Evolutionary conservation across 805 yeast genomes (phyloP).

Genomic region (Candida taoyuanica): DNA sequence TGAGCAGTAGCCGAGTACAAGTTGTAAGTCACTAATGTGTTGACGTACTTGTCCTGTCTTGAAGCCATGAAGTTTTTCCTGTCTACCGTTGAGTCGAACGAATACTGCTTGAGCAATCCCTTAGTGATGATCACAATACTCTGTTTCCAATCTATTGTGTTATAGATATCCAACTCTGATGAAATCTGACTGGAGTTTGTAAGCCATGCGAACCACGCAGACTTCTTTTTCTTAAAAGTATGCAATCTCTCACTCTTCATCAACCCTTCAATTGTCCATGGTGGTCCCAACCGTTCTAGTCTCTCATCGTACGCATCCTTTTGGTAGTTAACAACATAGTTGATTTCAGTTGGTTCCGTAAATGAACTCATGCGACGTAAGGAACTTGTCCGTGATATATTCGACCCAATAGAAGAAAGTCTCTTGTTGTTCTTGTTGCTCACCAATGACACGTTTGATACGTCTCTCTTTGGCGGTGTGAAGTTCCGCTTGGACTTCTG

Average conservation of each 20-base stretch:
- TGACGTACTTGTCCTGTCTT: slow-evolving; percentile 18
- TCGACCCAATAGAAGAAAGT: slow-evolving; percentile 25
- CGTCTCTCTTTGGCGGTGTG: slow-evolving; percentile 10
- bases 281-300: slow-evolving; percentile 66
- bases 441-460: slow-evolving; percentile 20
- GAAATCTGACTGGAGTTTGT: slow-evolving; percentile 13
- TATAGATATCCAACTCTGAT: slow-evolving; percentile 30
- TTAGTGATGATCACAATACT: slow-evolving; percentile 46
- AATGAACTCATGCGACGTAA: slow-evolving; percentile 10
- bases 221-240: slow-evolving; percentile 6
- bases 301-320: slow-evolving; percentile 52
- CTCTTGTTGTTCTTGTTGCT: slow-evolving; percentile 20
- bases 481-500: slow-evolving; percentile 10
- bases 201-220: slow-evolving; percentile 22
- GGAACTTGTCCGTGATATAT: slow-evolving; percentile 8
- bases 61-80: slow-evolving; percentile 20
- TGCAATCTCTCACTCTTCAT: slow-evolving; percentile 32
- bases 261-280: slow-evolving; percentile 74
- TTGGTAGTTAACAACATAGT: slow-evolving; percentile 28
- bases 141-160: slow-evolving; percentile 29
- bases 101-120: slow-evolving; percentile 43
- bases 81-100: slow-evolving; percentile 30
- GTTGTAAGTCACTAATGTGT: slow-evolving; percentile 21
- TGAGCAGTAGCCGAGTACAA: slow-evolving; percentile 25
- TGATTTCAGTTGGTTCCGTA: slow-evolving; percentile 12